Conservation (phyloP, 805 yeast species). For the Candida montana region DNA sequence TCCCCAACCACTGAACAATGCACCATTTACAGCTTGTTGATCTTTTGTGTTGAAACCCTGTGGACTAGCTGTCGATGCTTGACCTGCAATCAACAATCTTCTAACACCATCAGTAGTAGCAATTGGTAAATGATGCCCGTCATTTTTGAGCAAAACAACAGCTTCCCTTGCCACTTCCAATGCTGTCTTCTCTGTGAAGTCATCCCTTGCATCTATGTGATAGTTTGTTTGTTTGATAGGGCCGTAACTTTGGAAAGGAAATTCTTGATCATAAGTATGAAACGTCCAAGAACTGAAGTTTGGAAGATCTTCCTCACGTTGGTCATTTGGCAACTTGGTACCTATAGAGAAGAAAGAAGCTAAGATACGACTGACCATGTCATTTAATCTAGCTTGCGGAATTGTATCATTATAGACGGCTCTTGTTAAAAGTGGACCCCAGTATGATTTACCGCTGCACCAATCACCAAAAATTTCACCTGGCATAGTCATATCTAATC, state of each 20-base stretch:
- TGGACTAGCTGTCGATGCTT: constrained; percentile 46
- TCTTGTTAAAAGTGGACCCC: constrained; percentile 54
- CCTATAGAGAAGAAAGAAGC: constrained; percentile 50
- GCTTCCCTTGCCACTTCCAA: constrained; percentile 53
- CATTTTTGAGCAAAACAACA: constrained; percentile 49
- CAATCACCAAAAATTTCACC: constrained; percentile 49
- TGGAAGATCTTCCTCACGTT: constrained; percentile 39
- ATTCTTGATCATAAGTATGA: constrained; percentile 49
- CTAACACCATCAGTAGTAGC: constrained; percentile 36
- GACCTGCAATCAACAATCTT: constrained; percentile 41
- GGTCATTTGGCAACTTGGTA: constrained; percentile 28
- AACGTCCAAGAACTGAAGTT: constrained; percentile 56
- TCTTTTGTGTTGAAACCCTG: constrained; percentile 51
- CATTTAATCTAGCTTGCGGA: constrained; percentile 48
- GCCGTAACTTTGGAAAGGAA: constrained; percentile 48
- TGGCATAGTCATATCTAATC: constrained; percentile 65
- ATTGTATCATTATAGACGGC: constrained; percentile 53
- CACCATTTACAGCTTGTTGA: constrained; percentile 48
- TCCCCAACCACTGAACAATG: constrained; percentile 59
- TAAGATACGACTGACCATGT: constrained; percentile 56
- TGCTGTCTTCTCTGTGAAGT: constrained; percentile 43
- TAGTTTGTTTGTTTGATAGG: constrained; percentile 49
- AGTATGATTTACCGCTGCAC: constrained; percentile 47
- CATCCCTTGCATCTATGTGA: constrained; percentile 49
- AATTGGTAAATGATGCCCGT: constrained; percentile 48